Percentiles rank a stretch among this genome's conserved stretches.
Evolutionary conservation across 768 basidiomycete genomes (phyloP).

Genomic region (Leucocoprinus leucothites): DNA sequence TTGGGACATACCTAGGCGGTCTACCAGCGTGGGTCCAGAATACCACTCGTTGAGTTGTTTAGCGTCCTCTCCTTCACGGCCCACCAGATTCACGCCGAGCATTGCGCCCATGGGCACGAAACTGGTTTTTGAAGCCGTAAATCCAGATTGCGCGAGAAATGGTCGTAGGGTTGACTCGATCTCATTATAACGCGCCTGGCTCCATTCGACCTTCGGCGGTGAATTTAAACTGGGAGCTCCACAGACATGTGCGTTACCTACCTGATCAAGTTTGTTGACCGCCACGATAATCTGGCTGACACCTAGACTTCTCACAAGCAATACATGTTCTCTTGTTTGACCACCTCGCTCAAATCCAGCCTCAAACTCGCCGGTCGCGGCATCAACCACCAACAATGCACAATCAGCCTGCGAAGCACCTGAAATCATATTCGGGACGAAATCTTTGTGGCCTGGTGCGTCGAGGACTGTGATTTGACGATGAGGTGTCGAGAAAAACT

Average conservation of each 20-base stretch:
- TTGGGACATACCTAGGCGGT: slow-evolving; percentile 61
- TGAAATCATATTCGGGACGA: slow-evolving; percentile 99
- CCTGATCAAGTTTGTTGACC: slow-evolving; percentile 93
- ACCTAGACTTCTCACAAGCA: slow-evolving; percentile 89
- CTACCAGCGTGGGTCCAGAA: slow-evolving; percentile 77
- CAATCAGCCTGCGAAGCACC: slow-evolving; percentile 97
- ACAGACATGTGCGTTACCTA: slow-evolving; percentile 28
- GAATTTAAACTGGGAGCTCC: neutral
- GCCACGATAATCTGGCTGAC: slow-evolving; percentile 90
- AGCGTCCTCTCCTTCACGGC: slow-evolving; percentile 44
- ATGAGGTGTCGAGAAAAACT: slow-evolving; percentile 69
- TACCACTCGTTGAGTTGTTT: slow-evolving; percentile 70
- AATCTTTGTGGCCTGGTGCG: slow-evolving; percentile 96
- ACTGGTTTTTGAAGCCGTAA: slow-evolving; percentile 68
- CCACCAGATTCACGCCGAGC: slow-evolving; percentile 79
- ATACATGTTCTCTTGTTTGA: slow-evolving; percentile 91
- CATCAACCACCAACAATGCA: slow-evolving; percentile 90
- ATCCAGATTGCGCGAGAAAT: slow-evolving; percentile 89
- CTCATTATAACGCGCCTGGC: slow-evolving; percentile 77
- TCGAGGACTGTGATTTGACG: slow-evolving; percentile 91
- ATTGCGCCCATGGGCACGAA: slow-evolving; percentile 92
- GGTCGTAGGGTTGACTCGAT: slow-evolving; percentile 71
- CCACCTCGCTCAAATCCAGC: slow-evolving; percentile 93
- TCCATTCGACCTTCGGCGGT: slow-evolving; percentile 87
- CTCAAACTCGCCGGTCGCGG: slow-evolving; percentile 90